Evolutionary conservation across 2,329 filamentous ascomycete species (phyloP).

Genomic region (Boeremia exigua): DNA sequence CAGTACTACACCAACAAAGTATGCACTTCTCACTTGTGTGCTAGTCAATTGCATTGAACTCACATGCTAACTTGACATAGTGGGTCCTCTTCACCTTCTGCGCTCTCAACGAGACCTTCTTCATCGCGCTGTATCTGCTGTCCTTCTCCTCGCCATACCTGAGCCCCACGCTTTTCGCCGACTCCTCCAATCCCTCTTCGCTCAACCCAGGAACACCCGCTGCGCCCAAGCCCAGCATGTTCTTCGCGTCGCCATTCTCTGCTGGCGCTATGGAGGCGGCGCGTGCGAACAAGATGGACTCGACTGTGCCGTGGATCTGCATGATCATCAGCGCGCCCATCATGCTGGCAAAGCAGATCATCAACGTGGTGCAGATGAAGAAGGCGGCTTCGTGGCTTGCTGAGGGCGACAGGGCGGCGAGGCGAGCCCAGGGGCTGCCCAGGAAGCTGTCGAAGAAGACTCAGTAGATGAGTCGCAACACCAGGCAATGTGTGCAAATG

Average conservation of each 20-base stretch:
- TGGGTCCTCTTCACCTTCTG: constrained; percentile 91
- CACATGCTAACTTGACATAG: constrained; percentile 56
- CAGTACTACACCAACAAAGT: constrained; percentile 98
- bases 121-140: constrained; percentile 96
- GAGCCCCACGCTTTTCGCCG: constrained; percentile 77
- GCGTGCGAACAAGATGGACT: constrained; percentile 79
- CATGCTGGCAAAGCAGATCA: constrained; percentile 90
- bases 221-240: constrained; percentile 70
- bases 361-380: constrained; percentile 92
- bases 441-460: constrained; percentile 41
- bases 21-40: constrained; percentile 39
- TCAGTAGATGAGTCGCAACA: constrained; percentile 19
- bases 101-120: constrained; percentile 91
- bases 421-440: constrained; percentile 54
- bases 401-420: constrained; percentile 79
- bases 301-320: constrained; percentile 74
- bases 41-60: background rate
- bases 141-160: constrained; percentile 93
- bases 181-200: constrained; percentile 62
- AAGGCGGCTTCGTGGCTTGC: constrained; percentile 92
- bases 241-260: constrained; percentile 90
- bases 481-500: background rate
- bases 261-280: constrained; percentile 92
- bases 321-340: constrained; percentile 80
- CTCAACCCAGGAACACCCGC: constrained; percentile 71